Base-by-base conservation (phyloP, 2,329 filamentous ascomycete species). In the Rutstroemia sp. region DNA sequence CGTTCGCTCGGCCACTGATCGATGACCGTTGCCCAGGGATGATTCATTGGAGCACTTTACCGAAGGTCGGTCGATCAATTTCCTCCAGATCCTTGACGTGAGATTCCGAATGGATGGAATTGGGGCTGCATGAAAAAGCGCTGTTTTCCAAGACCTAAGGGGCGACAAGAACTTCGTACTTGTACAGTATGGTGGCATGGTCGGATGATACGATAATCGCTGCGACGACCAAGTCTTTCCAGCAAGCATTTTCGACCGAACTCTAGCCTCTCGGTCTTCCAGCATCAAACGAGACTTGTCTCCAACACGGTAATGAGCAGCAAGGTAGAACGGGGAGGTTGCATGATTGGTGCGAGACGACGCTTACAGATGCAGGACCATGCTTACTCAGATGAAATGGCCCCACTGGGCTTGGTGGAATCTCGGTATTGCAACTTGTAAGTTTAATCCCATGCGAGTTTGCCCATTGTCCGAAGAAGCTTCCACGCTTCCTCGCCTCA, bases 301-400 rank as follows among this genome's bases (percentile, higher is more conserved):
- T 42, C 39, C 16, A 42, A 42, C 8, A 9, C 14, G 16, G 39
- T 42, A 42, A 42, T n/a, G 39, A 42, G 39, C 39, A 42, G 17
- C 39, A 42, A 17, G 39, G 39, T 9, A 42, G 39, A 17, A n/a
- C 39, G 8, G 17, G 27, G 51, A 5, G 44, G 23, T 34, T 12
- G 49, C 23, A 23, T 25, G 49, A 27, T 40, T 36, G 17, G 49
- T 40, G 9, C 25, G 7, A 16, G 21, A 49, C 27, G 4, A 49
- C 44, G 51, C 42, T 54, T 49, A 54, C 51, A 49, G 27, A 54
- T 54, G 23, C 45, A 54, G 48, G 51, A 40, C n/a, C 12, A 48
- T 54, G 51, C 51, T 54, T 54, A 54, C 51, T 54, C 51, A 54
- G 51, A 49, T 14, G 8, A 27, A 7, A 7, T 14, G 21, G 27